These are phyloP conservation scores for Aspergillus glaucus DNA, from an alignment of 2,329 filamentous ascomycete genomes.

Conservation along the genomic window DNA sequence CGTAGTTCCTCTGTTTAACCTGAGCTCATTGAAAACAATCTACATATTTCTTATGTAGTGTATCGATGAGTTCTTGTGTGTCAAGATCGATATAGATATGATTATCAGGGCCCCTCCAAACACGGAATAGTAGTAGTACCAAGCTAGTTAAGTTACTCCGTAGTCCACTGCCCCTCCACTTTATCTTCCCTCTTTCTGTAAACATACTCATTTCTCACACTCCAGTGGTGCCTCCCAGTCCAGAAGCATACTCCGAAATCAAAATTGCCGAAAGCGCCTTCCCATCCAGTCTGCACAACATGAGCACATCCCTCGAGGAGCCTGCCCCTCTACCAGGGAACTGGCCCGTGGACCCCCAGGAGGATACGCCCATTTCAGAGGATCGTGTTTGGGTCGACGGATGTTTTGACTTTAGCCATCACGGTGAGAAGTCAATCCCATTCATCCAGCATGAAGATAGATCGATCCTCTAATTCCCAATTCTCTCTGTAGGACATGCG, in stretches of 20 bases:
- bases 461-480: slow-evolving; percentile 3
- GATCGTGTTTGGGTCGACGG: slow-evolving; percentile 95
- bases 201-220: background rate
- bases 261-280: background rate
- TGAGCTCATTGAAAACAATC: no score
- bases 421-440: slow-evolving; percentile 52
- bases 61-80: no score
- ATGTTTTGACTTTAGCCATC: slow-evolving; percentile 98
- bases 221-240: background rate
- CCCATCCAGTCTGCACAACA: background rate
- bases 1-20: no score
- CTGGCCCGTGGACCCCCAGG: slow-evolving; percentile 61
- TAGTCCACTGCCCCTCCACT: no score
- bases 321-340: slow-evolving; percentile 48
- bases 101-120: no score
- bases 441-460: slow-evolving; percentile 1
- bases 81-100: no score
- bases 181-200: background rate
- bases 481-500: slow-evolving; percentile 64
- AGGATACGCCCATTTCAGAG: slow-evolving; percentile 52
- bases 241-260: background rate
- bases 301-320: slow-evolving; percentile 20
- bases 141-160: no score
- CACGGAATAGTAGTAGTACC: no score
- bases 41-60: no score